Percentiles rank a stretch among this genome's conserved stretches.
Evolutionary conservation across 192 early-diverging fungal genomes (phyloP).

Genomic region (Backusella sp.): DNA sequence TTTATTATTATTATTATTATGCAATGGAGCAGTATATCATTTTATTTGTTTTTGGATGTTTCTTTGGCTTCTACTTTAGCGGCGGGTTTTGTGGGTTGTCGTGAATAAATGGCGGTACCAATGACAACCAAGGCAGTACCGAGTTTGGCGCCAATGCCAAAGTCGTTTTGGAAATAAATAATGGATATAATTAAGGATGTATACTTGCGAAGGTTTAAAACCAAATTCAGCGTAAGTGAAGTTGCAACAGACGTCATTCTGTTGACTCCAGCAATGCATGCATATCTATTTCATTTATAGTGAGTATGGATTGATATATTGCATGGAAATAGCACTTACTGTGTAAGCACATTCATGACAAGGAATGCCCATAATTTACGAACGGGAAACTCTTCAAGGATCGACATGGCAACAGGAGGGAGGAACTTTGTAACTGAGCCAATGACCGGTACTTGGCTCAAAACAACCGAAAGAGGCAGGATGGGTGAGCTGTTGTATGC

Average conservation of each 20-base stretch:
- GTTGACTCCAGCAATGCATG: conserved; percentile 88
- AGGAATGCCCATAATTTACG: conserved; percentile 76
- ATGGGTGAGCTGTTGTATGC: conserved; percentile 58
- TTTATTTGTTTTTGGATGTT: neutral
- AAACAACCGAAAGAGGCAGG: conserved; percentile 27
- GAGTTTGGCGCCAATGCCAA: conserved; percentile 59
- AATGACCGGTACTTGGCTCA: conserved; percentile 2
- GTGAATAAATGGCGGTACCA: conserved; percentile 74
- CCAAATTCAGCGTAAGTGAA: conserved; percentile 82
- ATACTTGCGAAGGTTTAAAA: conserved; percentile 85
- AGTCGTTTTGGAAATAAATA: conserved; percentile 73
- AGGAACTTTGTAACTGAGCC: neutral
- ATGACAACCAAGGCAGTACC: conserved; percentile 78
- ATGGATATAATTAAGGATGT: conserved; percentile 79
- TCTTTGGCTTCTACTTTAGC: neutral
- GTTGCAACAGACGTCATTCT: conserved; percentile 73
- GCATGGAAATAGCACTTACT: conserved; percentile 49
- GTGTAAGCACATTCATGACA: conserved; percentile 69
- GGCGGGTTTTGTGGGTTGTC: neutral
- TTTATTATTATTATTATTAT: neutral
- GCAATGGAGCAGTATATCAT: neutral
- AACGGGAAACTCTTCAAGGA: conserved; percentile 23
- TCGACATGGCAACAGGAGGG: neutral
- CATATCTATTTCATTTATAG: conserved; percentile 47
- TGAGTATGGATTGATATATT: neutral